Conservation (phyloP, 306 rosid species). For the Medicago truncatula region MtrunA17r5.0-ANR NC_053049.1:4579501-4580000, state of each 20-base stretch:
- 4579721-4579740: too few relatives aligned
- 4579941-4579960: not conserved
- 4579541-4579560: not conserved
- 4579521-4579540: conserved; percentile 15
- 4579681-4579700: too few relatives aligned
- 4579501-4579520: not conserved
- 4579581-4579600: conserved; percentile 7
- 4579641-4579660: too few relatives aligned
- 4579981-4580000: not conserved
- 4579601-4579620: conserved; percentile 3
- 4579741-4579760: too few relatives aligned
- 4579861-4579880: too few relatives aligned
- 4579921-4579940: not conserved
- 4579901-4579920: not conserved
- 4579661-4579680: not conserved
- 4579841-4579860: too few relatives aligned
- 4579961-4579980: not conserved
- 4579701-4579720: too few relatives aligned
- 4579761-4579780: too few relatives aligned
- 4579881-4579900: too few relatives aligned
- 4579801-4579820: too few relatives aligned
- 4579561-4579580: not conserved
- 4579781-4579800: too few relatives aligned
- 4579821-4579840: too few relatives aligned
- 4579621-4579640: conserved; percentile 10